Evolutionary conservation across 768 basidiomycete species (phyloP), one percentile per base, ranked within the genome.

Genomic region (Podaxis carcinomalis): DNA sequence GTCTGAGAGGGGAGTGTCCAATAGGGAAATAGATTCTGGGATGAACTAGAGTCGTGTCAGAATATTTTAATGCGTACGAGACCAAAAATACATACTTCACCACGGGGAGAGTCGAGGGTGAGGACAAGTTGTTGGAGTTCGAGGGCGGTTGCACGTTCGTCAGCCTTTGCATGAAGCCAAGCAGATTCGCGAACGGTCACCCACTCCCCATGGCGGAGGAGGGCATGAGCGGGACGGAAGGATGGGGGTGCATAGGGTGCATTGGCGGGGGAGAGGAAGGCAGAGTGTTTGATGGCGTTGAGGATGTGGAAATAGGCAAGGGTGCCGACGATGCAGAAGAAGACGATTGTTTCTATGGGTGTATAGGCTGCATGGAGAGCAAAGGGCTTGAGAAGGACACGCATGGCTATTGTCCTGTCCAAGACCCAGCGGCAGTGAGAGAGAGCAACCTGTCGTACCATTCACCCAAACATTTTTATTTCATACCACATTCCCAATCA

Each of bases 271-370:
- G 85, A 85, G 57, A 94, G 83, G 74, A 94, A 89, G 23, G 90
- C 81, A 0, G 90, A 93, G 68, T 94, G 87, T 68, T 95, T 95
- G 69, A 98, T 90, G 56, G 91, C 90, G 59, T 85, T 85, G 62
- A 99, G 83, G 66, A 97, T 82, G 69, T 96, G 94, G 73, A 98
- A 97, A 74, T 98, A 98, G 51, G 93, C 90, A 55, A 98, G 83
- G 0, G 97, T 98, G 21, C 91, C 90, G 62, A 95, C 72, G 68
- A 95, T 85, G 72, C 88, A 92, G 78, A 93, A 90, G 72, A 87
- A 85, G 59, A 97, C 94, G 64, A 97, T 93, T 6, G 90, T 90
- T 69, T 98, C 95, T 64, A 93, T 91, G 52, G 91, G 91, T 4
- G 80, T 86, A 71, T 85, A 85, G 14, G 88, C 88, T 1, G 89